Evolutionary conservation across 352 stramenopile genomes (phyloP).

Genomic region (Thraustochytrium striatum): DNA sequence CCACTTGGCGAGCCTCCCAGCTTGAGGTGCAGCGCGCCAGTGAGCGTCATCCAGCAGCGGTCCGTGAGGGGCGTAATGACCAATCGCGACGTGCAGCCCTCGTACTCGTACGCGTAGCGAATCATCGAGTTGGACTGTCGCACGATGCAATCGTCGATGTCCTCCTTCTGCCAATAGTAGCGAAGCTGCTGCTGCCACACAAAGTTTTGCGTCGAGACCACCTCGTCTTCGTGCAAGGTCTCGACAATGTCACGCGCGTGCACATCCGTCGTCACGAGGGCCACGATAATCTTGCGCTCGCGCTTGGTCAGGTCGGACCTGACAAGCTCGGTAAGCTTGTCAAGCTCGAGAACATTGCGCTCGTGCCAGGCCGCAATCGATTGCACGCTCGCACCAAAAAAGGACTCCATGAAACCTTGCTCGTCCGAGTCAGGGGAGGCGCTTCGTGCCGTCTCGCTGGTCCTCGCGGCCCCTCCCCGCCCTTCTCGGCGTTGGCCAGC

Average conservation of each 20-base stretch:
- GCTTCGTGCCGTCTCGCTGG: no score
- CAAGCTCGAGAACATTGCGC: slow-evolving; percentile 90
- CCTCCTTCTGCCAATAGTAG: slow-evolving; percentile 88
- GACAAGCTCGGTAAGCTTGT: slow-evolving; percentile 66
- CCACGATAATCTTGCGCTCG: slow-evolving; percentile 96
- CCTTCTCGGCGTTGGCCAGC: background rate
- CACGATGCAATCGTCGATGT: slow-evolving; percentile 80
- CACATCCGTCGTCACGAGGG: slow-evolving; percentile 99
- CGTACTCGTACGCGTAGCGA: slow-evolving; percentile 99
- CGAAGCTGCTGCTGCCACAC: slow-evolving; percentile 97
- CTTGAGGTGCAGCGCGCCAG: slow-evolving; percentile 95
- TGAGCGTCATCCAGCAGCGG: slow-evolving; percentile 98
- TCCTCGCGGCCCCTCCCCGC: no score
- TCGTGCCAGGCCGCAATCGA: slow-evolving; percentile 59
- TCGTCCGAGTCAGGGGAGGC: no score
- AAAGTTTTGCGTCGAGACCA: slow-evolving; percentile 73
- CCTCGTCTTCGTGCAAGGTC: slow-evolving; percentile 68
- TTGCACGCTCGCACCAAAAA: slow-evolving; percentile 55
- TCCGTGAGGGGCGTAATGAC: slow-evolving; percentile 99
- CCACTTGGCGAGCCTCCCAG: slow-evolving; percentile 97
- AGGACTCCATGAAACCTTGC: background rate
- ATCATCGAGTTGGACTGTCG: slow-evolving; percentile 76
- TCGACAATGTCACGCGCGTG: slow-evolving; percentile 94
- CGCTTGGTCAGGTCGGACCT: slow-evolving; percentile 55
- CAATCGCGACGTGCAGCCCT: slow-evolving; percentile 95